Evolutionary conservation across 2,329 filamentous ascomycete genomes (phyloP).

Genomic region (Penicillium sp.): DNA sequence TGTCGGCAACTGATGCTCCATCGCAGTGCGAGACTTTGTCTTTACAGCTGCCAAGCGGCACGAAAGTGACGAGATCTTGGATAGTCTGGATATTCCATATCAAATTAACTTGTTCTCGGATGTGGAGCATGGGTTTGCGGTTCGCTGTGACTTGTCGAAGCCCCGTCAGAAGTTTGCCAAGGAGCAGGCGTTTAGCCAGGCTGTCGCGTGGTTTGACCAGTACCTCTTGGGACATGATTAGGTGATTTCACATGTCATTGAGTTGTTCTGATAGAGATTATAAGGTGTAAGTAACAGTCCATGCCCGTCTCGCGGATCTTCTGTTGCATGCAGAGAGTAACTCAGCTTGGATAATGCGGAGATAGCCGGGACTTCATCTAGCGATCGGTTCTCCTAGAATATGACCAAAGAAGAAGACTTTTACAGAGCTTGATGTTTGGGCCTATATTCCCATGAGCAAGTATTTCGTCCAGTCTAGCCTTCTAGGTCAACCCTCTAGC

Average conservation of each 20-base stretch:
- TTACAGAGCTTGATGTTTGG: no score
- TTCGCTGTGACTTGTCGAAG: slow-evolving; percentile 63
- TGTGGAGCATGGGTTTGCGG: slow-evolving; percentile 71
- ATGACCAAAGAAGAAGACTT: neutral
- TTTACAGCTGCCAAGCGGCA: slow-evolving; percentile 63
- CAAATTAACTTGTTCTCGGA: slow-evolving; percentile 73
- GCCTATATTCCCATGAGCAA: no score
- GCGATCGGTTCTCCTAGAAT: neutral
- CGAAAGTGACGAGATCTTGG: slow-evolving; percentile 61
- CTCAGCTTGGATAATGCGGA: no score
- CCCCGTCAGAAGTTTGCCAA: slow-evolving; percentile 65
- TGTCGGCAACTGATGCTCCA: neutral
- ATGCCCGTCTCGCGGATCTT: no score
- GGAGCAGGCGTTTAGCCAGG: slow-evolving; percentile 75
- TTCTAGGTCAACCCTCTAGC: no score
- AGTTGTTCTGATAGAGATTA: no score
- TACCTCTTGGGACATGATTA: slow-evolving; percentile 4
- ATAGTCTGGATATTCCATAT: slow-evolving; percentile 57
- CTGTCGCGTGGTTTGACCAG: slow-evolving; percentile 64
- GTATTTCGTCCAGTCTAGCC: no score
- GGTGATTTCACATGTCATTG: neutral
- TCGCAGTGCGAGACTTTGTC: slow-evolving; percentile 33
- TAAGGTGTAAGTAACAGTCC: no score
- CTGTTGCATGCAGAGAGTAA: no score
- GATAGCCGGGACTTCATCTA: neutral